Percentiles rank a stretch among this genome's conserved stretches.
phyloP scores from a whole-genome alignment of 495 filamentous ascomycete genomes.

The Xylaria castorea region DNA sequence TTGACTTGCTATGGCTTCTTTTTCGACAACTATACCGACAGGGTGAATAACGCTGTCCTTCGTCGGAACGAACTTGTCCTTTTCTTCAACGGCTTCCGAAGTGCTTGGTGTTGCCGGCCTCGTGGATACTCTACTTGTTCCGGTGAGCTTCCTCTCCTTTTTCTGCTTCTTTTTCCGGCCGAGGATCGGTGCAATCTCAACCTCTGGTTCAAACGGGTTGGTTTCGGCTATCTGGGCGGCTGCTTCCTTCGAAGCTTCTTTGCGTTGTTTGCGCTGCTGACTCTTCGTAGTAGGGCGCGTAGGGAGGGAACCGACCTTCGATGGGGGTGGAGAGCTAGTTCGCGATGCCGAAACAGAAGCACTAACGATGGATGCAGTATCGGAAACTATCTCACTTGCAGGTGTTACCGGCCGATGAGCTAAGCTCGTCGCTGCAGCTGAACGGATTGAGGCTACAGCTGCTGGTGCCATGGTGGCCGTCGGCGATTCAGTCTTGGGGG shows the following conservation, averaged over 20 bases:
- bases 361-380: slow-evolving; percentile 78
- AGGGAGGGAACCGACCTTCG: slow-evolving; percentile 77
- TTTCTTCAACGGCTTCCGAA: slow-evolving; percentile 30
- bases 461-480: slow-evolving; percentile 37
- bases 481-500: slow-evolving; percentile 72
- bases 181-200: slow-evolving; percentile 80
- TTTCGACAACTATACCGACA: slow-evolving; percentile 4
- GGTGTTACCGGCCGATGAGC: slow-evolving; percentile 78
- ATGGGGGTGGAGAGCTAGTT: slow-evolving; percentile 79
- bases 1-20: slow-evolving; percentile 17
- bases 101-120: slow-evolving; percentile 40
- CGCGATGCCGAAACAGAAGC: slow-evolving; percentile 76
- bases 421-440: slow-evolving; percentile 49
- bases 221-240: slow-evolving; percentile 55
- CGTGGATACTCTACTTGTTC: slow-evolving; percentile 41
- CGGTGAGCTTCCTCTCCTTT: slow-evolving; percentile 61
- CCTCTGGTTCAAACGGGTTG: slow-evolving; percentile 62
- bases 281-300: slow-evolving; percentile 85
- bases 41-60: slow-evolving; percentile 29
- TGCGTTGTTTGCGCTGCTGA: slow-evolving; percentile 86
- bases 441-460: slow-evolving; percentile 42
- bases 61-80: slow-evolving; percentile 24
- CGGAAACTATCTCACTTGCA: slow-evolving; percentile 75
- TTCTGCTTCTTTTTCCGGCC: slow-evolving; percentile 92
- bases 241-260: slow-evolving; percentile 70